Evolutionary conservation across 768 basidiomycete genomes (phyloP), one percentile per base, ranked within the genome.

Genomic region (Kwoniella dejecticola): DNA sequence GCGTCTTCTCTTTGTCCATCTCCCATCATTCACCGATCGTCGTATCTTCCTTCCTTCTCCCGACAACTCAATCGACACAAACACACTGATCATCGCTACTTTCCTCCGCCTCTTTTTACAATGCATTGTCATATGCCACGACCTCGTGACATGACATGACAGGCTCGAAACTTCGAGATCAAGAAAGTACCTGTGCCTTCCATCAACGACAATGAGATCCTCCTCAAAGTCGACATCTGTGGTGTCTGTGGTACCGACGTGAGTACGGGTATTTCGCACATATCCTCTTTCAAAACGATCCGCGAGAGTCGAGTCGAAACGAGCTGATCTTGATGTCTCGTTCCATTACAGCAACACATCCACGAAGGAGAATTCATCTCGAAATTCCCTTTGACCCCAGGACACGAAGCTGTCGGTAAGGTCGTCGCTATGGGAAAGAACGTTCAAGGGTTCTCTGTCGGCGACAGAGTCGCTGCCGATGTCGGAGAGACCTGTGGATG

Each of bases 401-500:
- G 88, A 1, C 87, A 89, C 66, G 88, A 88, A 79, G 84, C 84
- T 40, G 86, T 95, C 33, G 91, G 91, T 4, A 80, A 79, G 8
- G 81, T 91, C 54, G 85, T 88, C 26, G 85, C 87, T 64, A 81
- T 89, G 69, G 91, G 91, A 23, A 88, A 87, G 81, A 84, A 89
- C 61, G 91, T 93, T 47, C 84, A 84, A 64, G 89, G 84, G 4
- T 91, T 94, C 70, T 79, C 82, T 1, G 76, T 85, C 13, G 91
- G 91, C 27, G 91, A 93, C 72, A 86, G 90, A 52, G 87, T 87
- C 70, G 91, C 90, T 38, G 89, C 89, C 24, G 91, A 95, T 77
- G 88, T 89, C 38, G 84, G 87, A 62, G 67, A 66, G 50, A 64
- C 70, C 21, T 93, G 91, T 80, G 88, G 86, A 7, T 83, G 82